These are phyloP conservation scores for Dryas alaskensis DNA, from an alignment of 306 rosid genomes.

Conservation along the genomic window DNA sequence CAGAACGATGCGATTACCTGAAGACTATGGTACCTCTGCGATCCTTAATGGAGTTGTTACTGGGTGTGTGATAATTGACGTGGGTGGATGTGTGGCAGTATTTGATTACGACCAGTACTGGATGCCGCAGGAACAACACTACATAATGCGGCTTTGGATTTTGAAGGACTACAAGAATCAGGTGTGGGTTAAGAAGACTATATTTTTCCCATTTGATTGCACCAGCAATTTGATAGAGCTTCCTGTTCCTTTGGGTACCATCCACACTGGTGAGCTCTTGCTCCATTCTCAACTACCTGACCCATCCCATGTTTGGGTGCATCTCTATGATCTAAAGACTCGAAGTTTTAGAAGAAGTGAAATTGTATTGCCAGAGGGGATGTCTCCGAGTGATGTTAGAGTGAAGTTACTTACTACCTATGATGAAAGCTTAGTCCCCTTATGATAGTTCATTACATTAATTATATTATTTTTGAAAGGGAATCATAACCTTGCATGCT, in stretches of 20 bases:
- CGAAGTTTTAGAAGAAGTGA: not conserved
- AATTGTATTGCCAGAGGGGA: not conserved
- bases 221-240: not conserved
- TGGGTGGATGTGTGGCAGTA: not conserved
- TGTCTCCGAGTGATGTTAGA: not conserved
- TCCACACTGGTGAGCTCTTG: not conserved
- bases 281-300: not conserved
- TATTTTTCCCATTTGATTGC: not conserved
- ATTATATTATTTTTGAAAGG: too few species aligned
- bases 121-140: not conserved
- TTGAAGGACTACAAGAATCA: conserved; percentile 8
- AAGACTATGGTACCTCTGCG: not conserved
- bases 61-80: not conserved
- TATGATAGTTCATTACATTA: not conserved
- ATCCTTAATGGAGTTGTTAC: too few species aligned
- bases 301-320: not conserved
- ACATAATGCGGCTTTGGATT: not conserved
- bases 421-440: not conserved
- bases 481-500: too few species aligned
- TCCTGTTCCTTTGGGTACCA: not conserved
- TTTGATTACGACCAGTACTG: not conserved
- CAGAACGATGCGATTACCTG: not conserved
- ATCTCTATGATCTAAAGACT: not conserved
- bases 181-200: not conserved
- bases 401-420: not conserved